phyloP scores from a whole-genome alignment of 345 rosid genomes.

The Hypericum perforatum region DNA sequence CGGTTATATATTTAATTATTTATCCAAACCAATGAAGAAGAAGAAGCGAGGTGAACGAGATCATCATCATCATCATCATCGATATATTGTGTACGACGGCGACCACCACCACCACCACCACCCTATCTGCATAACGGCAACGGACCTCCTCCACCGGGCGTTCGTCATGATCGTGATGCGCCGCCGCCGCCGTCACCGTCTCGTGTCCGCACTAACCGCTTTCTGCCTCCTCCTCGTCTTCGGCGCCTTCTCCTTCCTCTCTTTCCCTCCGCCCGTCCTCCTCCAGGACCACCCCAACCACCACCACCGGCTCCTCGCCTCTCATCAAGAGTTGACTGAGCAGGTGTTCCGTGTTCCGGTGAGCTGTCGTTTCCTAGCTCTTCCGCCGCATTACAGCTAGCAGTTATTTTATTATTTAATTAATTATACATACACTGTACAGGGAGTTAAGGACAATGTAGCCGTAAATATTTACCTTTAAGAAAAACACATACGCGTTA shows the following conservation, averaged over 20 bases:
- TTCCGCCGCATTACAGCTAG: too few relatives aligned
- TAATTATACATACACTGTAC: too few relatives aligned
- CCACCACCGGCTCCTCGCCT: conserved; percentile 23
- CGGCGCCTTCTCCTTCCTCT: conserved; percentile 30
- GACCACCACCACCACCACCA: conserved; percentile 9
- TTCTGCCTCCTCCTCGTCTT: conserved; percentile 49
- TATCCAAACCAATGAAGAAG: conserved; percentile 32
- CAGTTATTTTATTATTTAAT: too few relatives aligned
- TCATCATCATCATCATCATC: too few relatives aligned
- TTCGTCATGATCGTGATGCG: conserved; percentile 23
- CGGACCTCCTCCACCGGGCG: conserved; percentile 14
- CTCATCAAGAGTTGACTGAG: too few relatives aligned
- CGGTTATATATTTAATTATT: background rate
- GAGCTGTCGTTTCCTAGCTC: conserved; percentile 8
- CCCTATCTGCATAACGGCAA: conserved; percentile 9
- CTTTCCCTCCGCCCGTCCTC: conserved; percentile 36
- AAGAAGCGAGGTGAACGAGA: background rate
- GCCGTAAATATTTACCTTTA: too few relatives aligned
- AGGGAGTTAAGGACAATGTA: too few relatives aligned
- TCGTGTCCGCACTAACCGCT: conserved; percentile 46
- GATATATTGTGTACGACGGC: conserved; percentile 13
- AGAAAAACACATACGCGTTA: too few relatives aligned
- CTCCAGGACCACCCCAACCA: conserved; percentile 23
- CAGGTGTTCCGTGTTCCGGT: conserved; percentile 51
- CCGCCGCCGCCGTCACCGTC: conserved; percentile 42